Conservation (phyloP, 352 stramenopile species). For the Aphanomyces astaci region DNA sequence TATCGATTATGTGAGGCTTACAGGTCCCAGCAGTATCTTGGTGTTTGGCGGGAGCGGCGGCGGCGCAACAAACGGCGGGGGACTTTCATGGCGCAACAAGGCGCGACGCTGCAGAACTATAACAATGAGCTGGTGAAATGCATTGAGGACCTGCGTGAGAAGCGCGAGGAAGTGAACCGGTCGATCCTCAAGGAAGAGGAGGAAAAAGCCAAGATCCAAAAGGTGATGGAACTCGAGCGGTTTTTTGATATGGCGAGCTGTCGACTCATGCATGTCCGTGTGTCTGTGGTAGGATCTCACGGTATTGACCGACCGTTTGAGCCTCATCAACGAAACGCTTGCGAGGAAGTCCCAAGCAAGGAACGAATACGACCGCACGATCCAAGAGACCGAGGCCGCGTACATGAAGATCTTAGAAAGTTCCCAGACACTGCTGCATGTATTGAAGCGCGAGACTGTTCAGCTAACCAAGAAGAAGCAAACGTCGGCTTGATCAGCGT, state of each 20-base stretch:
- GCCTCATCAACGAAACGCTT: conserved; percentile 88
- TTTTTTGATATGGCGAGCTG: too few species aligned
- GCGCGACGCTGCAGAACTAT: conserved; percentile 92
- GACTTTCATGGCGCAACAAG: conserved; percentile 90
- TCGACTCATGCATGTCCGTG: too few species aligned
- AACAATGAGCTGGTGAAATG: conserved; percentile 95
- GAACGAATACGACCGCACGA: conserved; percentile 92
- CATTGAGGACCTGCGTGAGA: conserved; percentile 91
- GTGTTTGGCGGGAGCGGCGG: too few species aligned
- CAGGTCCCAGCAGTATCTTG: too few species aligned
- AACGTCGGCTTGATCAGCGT: conserved; percentile 48
- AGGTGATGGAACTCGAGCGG: conserved; percentile 40
- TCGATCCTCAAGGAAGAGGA: conserved; percentile 92
- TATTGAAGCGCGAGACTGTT: conserved; percentile 90
- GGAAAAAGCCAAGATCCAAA: conserved; percentile 93
- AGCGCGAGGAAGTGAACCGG: conserved; percentile 88
- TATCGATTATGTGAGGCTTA: too few species aligned
- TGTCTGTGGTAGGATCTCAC: conserved; percentile 66
- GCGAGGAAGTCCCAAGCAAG: conserved; percentile 82
- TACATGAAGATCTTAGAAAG: conserved; percentile 96
- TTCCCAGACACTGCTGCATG: conserved; percentile 90
- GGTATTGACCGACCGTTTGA: conserved; percentile 85
- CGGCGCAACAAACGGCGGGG: too few species aligned
- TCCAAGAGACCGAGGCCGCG: conserved; percentile 89
- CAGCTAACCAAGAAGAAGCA: conserved; percentile 94